Percentiles rank a stretch among this genome's conserved stretches.
These are phyloP conservation scores for Holtermannia corniformis DNA, from an alignment of 768 basidiomycete genomes.

Conservation along the genomic window DNA sequence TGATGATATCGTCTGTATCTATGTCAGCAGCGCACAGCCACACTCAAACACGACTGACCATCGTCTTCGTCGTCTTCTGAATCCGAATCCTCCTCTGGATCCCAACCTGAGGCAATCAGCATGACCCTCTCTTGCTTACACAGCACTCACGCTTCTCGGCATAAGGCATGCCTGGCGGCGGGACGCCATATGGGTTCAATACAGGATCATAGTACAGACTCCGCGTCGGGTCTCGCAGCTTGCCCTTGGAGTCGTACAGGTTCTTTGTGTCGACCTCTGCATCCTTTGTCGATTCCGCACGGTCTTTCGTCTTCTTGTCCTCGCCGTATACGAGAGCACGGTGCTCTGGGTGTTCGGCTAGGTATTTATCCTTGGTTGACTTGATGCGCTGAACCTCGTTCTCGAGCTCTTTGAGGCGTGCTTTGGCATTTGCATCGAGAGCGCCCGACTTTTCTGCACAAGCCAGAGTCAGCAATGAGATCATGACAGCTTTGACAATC, in stretches of 20 bases:
- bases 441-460: background rate
- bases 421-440: slow-evolving; percentile 48
- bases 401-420: slow-evolving; percentile 62
- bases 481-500: slow-evolving; percentile 34
- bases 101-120: background rate
- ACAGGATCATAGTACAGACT: slow-evolving; percentile 87
- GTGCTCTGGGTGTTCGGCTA: slow-evolving; percentile 87
- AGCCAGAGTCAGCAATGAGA: slow-evolving; percentile 25
- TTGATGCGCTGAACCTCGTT: slow-evolving; percentile 68
- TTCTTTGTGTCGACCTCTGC: slow-evolving; percentile 50
- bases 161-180: slow-evolving; percentile 97
- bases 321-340: slow-evolving; percentile 64
- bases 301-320: slow-evolving; percentile 44
- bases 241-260: slow-evolving; percentile 70
- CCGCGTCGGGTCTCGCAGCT: slow-evolving; percentile 80
- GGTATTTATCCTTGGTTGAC: slow-evolving; percentile 82
- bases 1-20: slow-evolving; percentile 72
- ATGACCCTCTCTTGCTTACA: background rate
- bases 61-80: slow-evolving; percentile 56
- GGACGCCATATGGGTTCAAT: slow-evolving; percentile 86
- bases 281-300: slow-evolving; percentile 44
- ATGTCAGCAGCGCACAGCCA: slow-evolving; percentile 19
- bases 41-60: slow-evolving; percentile 25
- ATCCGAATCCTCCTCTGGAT: slow-evolving; percentile 5
- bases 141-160: slow-evolving; percentile 62